These are phyloP conservation scores for Immersiella caudata DNA, from an alignment of 495 filamentous ascomycete species.

Conservation along the genomic window DNA sequence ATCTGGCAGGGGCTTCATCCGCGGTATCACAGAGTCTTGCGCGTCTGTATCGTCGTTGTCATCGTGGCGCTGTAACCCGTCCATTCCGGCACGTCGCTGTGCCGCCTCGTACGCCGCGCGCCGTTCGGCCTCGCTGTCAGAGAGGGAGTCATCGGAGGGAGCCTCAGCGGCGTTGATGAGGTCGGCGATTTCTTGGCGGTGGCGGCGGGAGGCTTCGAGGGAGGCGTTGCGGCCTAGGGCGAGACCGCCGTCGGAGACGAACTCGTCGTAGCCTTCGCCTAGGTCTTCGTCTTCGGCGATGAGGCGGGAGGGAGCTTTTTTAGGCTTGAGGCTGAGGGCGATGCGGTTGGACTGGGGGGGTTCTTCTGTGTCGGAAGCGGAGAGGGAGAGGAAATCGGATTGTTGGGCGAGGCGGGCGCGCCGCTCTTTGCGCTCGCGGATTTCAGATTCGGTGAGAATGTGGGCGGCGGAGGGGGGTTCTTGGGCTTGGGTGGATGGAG, in stretches of 20 bases:
- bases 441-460: conserved; percentile 83
- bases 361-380: conserved; percentile 51
- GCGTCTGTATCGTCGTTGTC: conserved; percentile 24
- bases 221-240: conserved; percentile 80
- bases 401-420: conserved; percentile 77
- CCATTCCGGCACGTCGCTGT: conserved; percentile 82
- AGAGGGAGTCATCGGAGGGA: conserved; percentile 55
- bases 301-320: conserved; percentile 70
- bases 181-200: conserved; percentile 77
- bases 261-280: conserved; percentile 93
- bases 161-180: conserved; percentile 81
- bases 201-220: conserved; percentile 66
- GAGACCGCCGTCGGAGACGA: conserved; percentile 80
- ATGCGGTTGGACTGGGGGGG: conserved; percentile 42
- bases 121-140: conserved; percentile 80
- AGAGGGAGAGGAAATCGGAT: conserved; percentile 75
- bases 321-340: conserved; percentile 51
- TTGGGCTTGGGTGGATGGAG: conserved; percentile 16
- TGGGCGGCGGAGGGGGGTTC: conserved; percentile 19
- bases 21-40: conserved; percentile 43
- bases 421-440: conserved; percentile 87
- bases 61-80: conserved; percentile 55
- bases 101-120: conserved; percentile 84
- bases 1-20: conserved; percentile 59
- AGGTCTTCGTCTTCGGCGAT: conserved; percentile 88